These are phyloP conservation scores for Plasmopara halstedii DNA, from an alignment of 352 stramenopile species.

Conservation along the genomic window DNA sequence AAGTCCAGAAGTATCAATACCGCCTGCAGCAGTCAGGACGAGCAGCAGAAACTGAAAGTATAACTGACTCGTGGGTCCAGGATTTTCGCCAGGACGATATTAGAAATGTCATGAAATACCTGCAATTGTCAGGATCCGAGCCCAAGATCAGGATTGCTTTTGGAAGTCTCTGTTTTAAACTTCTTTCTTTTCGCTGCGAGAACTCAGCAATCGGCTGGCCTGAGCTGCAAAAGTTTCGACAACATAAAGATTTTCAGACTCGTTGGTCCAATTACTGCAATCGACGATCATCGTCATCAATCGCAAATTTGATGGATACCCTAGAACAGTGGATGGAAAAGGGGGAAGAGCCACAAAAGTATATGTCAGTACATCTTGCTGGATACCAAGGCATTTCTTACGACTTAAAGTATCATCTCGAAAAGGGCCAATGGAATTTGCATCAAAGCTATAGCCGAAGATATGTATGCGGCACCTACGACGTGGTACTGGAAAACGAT, in stretches of 20 bases:
- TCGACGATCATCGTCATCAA: constrained; percentile 9
- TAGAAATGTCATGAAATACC: constrained; percentile 17
- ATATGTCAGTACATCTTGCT: constrained; percentile 22
- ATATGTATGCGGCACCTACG: constrained; percentile 20
- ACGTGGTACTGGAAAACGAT: constrained; percentile 25
- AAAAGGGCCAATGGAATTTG: constrained; percentile 26
- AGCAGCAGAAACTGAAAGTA: constrained; percentile 7
- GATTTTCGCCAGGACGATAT: constrained; percentile 20
- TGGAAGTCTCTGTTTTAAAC: constrained; percentile 27
- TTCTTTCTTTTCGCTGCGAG: constrained; percentile 15
- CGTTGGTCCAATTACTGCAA: constrained; percentile 31
- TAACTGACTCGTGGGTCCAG: constrained; percentile 19
- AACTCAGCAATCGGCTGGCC: constrained; percentile 19
- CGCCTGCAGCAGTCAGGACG: constrained; percentile 19
- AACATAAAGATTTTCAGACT: constrained; percentile 17
- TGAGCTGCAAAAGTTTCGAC: constrained; percentile 23
- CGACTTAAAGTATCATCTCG: constrained; percentile 35
- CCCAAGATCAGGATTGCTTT: constrained; percentile 20
- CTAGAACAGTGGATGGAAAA: constrained; percentile 21
- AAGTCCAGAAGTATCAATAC: constrained; percentile 18
- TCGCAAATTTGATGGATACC: constrained; percentile 18
- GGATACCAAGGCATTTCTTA: constrained; percentile 5
- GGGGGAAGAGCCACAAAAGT: constrained; percentile 1
- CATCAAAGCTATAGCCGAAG: constrained; percentile 5
- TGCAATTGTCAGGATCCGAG: constrained; percentile 4